Evolutionary conservation across 2,329 filamentous ascomycete species (phyloP), one percentile per base, ranked within the genome.

Genomic region (Ophiostoma sp.): DNA sequence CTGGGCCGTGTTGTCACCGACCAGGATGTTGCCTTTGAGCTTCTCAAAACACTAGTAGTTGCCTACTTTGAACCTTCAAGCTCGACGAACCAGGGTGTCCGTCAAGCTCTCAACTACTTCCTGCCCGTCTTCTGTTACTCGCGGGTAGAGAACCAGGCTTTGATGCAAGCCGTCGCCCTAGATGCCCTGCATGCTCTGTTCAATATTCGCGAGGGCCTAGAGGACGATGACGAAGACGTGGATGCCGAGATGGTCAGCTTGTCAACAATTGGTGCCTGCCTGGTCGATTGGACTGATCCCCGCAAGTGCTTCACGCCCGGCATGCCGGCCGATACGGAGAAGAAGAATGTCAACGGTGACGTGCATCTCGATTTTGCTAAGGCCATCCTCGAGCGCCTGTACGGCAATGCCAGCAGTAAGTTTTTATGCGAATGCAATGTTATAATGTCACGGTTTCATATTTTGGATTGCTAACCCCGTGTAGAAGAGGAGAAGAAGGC

Each of bases 241-340:
- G 86, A 86, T 49, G 89, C 90, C 69, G 89, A 87, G 72, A 93
- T 96, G 87, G 90, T 94, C 8, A 87, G 89, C 73, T 84, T 96
- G 72, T 84, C 86, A 60, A 86, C 88, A 3, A 91, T 96, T 69
- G 92, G 91, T 0, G 87, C 91, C 3, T 94, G 93, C 74, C 80
- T 98, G 7, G 87, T 93, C 0, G 94, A 98, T 76, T 98, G 94
- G 95, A 98, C 94, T 0, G 94, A 98, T 76, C 93, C 93, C 49
- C 84, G 94, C 65, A 93, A 96, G 77, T 91, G 80, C 79, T 90
- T 66, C 78, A 84, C 77, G 68, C 83, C 80, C 72, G 81, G 78
- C 38, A 74, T 83, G 40, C 16, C 67, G 1, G 79, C 80, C 69
- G 85, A 90, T 65, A 81, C 81, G 1, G 83, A 85, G 67, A 88